Evolutionary conservation across 139 green algal genomes (phyloP).

Genomic region (Chlorella sp.): DNA sequence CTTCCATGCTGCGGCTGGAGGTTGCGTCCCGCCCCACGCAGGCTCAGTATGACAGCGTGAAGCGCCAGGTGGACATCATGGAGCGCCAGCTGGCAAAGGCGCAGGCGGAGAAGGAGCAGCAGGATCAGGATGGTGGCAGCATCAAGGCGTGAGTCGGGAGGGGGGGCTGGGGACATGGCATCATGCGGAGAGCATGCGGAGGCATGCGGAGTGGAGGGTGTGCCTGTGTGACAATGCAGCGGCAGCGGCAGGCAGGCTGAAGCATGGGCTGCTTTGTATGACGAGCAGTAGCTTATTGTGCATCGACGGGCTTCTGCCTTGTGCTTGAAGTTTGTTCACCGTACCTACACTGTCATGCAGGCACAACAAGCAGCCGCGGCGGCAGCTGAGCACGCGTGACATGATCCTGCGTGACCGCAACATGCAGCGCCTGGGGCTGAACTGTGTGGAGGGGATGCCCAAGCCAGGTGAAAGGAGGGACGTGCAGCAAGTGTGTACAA

Average conservation of each 20-base stretch:
- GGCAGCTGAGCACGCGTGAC: constrained; percentile 56
- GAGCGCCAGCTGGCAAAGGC: constrained; percentile 59
- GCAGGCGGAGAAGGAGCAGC: constrained; percentile 1
- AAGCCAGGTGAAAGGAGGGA: constrained; percentile 4
- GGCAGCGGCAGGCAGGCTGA: not conserved
- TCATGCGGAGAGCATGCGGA: not conserved
- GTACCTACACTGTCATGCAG: no score
- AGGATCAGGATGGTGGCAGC: not conserved
- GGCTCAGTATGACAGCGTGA: constrained; percentile 45
- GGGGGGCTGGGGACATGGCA: not conserved
- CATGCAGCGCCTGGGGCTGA: constrained; percentile 70
- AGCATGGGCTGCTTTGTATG: not conserved
- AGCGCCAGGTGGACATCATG: constrained; percentile 75
- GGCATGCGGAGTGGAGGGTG: no score
- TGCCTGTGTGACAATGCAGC: not conserved
- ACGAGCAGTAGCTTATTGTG: not conserved
- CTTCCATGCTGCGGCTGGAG: constrained; percentile 15
- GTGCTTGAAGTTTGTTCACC: no score
- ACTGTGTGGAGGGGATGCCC: constrained; percentile 61
- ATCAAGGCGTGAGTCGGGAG: not conserved
- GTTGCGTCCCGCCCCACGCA: constrained; percentile 13
- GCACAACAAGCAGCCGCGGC: no score
- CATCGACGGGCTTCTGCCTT: not conserved
- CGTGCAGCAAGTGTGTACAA: no score
- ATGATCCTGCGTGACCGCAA: constrained; percentile 69